Percentiles rank a stretch among this genome's conserved stretches.
Conservation (phyloP, 495 filamentous ascomycete species). For the Umbilicaria muhlenbergii region DNA sequence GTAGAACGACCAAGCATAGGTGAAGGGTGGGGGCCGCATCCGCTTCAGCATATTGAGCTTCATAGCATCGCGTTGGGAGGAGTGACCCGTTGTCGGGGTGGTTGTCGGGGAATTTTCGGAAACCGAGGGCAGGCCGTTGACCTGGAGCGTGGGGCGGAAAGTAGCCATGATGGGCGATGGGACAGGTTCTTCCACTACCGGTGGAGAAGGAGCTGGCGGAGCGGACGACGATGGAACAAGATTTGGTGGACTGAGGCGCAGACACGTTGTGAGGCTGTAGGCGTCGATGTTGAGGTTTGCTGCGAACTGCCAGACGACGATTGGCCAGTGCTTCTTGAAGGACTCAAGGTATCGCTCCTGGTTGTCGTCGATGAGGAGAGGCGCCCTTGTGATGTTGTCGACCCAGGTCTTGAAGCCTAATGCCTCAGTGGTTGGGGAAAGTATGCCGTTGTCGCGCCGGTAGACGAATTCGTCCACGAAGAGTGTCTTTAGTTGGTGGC, state of each 20-base stretch:
- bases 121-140: conserved; percentile 1
- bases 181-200: no score
- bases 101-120: background rate
- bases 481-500: background rate
- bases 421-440: background rate
- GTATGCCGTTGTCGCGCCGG: background rate
- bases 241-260: background rate
- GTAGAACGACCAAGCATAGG: conserved; percentile 42
- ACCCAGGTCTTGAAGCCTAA: background rate
- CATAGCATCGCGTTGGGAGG: background rate
- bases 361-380: background rate
- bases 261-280: background rate
- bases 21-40: conserved; percentile 19
- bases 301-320: background rate
- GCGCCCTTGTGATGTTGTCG: background rate
- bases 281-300: background rate
- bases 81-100: background rate
- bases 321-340: background rate
- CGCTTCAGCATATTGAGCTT: background rate
- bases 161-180: background rate
- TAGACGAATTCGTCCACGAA: background rate
- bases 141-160: background rate
- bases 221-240: background rate
- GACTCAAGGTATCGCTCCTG: background rate
- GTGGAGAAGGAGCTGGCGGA: no score